phyloP scores from a whole-genome alignment of 257 asterid genomes.

The Nicotiana tomentosiformis region DNA sequence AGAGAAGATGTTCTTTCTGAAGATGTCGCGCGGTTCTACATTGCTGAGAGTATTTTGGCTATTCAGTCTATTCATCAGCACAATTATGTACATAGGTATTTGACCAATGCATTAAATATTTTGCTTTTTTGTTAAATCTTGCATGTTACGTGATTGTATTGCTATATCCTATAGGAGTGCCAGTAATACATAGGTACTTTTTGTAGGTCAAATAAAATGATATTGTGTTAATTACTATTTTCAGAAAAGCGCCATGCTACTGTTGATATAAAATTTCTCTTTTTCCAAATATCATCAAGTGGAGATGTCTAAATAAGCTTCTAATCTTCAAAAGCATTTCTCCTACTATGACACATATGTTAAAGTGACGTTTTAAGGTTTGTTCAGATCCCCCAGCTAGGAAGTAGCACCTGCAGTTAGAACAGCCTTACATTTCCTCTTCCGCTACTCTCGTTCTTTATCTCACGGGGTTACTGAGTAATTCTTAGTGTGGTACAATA shows the following conservation, averaged over 20 bases:
- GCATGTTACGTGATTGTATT: background rate
- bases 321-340: background rate
- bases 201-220: background rate
- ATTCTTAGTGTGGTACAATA: background rate
- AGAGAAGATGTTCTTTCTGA: constrained; percentile 85
- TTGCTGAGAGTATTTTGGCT: constrained; percentile 93
- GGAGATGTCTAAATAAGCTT: background rate
- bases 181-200: background rate
- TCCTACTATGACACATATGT: background rate
- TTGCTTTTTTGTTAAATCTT: background rate
- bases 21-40: constrained; percentile 86
- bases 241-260: background rate
- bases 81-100: constrained; percentile 81
- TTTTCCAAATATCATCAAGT: background rate
- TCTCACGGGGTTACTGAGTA: background rate
- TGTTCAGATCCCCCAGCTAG: background rate
- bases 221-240: too few species aligned
- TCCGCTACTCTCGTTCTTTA: background rate
- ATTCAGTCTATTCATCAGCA: constrained; percentile 92
- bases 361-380: background rate
- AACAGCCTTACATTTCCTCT: background rate
- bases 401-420: background rate
- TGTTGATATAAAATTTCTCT: background rate
- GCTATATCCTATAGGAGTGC: background rate
- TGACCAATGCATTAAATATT: background rate